phyloP scores from a whole-genome alignment of 2,329 filamentous ascomycete species.

The Hypomyces rosellus region DNA sequence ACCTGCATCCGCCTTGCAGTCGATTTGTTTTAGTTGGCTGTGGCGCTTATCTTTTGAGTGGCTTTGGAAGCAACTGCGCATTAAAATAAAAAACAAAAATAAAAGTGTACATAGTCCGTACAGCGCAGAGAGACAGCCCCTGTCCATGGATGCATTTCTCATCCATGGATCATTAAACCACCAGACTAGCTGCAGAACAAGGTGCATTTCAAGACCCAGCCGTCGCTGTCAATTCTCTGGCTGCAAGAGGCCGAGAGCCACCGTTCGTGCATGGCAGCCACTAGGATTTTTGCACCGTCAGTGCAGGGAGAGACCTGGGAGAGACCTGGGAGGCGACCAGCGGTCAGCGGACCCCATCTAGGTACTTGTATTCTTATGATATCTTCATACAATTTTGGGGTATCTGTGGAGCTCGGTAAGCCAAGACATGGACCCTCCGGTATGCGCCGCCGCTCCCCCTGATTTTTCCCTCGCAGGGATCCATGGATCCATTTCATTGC shows the following conservation, averaged over 20 bases:
- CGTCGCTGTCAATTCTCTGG: not conserved
- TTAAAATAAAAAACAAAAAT: too few relatives aligned
- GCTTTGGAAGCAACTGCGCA: not conserved
- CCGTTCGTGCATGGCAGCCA: not conserved
- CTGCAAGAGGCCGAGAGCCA: not conserved
- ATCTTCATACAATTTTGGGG: too few relatives aligned
- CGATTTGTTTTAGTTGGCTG: not conserved
- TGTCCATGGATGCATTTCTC: not conserved
- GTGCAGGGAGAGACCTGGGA: not conserved
- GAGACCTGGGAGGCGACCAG: not conserved
- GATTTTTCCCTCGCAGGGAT: not conserved
- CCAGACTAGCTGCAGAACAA: not conserved
- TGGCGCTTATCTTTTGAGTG: not conserved
- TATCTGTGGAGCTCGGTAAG: too few relatives aligned
- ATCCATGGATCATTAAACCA: constrained; percentile 3
- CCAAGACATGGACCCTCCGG: too few relatives aligned
- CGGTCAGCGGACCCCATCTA: not conserved
- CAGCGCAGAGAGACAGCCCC: not conserved
- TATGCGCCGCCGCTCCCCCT: too few relatives aligned
- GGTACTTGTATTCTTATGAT: not conserved
- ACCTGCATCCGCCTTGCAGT: not conserved
- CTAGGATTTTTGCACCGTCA: not conserved
- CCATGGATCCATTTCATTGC: not conserved
- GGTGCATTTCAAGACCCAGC: not conserved
- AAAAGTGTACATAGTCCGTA: too few relatives aligned